Conservation (phyloP, 2,329 filamentous ascomycete species). For the Fusarium nelsonii region DNA sequence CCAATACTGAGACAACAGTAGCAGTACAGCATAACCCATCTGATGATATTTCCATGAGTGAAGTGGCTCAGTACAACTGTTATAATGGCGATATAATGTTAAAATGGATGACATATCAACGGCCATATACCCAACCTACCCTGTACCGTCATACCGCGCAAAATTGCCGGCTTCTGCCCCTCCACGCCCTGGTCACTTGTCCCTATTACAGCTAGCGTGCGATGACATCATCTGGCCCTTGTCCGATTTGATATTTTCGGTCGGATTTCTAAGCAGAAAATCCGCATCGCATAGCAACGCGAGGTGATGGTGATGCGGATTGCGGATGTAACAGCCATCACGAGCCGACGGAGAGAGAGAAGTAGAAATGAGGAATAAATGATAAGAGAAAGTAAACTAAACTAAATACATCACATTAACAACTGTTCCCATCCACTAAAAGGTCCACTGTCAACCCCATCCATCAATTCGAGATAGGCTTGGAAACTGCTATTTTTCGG, state of each 20-base stretch:
- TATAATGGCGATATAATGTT: not conserved
- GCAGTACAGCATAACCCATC: too few relatives aligned
- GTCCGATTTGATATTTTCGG: slow-evolving; percentile 36
- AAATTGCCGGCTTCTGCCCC: slow-evolving; percentile 11
- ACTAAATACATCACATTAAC: not conserved
- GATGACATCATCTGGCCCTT: slow-evolving; percentile 45
- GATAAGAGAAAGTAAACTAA: not conserved
- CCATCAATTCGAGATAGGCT: not conserved
- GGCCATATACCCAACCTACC: not conserved
- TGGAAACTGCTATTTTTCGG: slow-evolving; percentile 13
- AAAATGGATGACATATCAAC: not conserved
- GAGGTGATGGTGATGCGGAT: not conserved
- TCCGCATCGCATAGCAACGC: slow-evolving; percentile 20
- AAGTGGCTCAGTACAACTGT: not conserved
- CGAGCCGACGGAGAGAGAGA: slow-evolving; percentile 5
- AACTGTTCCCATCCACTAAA: slow-evolving; percentile 25
- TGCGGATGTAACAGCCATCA: slow-evolving; percentile 21
- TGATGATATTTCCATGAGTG: too few relatives aligned
- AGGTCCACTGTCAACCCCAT: slow-evolving; percentile 26
- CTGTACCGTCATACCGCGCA: slow-evolving; percentile 2
- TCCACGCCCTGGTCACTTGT: not conserved
- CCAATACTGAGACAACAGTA: not conserved
- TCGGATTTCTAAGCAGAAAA: slow-evolving; percentile 49
- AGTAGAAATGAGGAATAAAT: not conserved
- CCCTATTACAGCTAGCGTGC: slow-evolving; percentile 39